These are phyloP conservation scores for Aspergillus steynii DNA, from an alignment of 495 filamentous ascomycete genomes.

Conservation along the genomic window DNA sequence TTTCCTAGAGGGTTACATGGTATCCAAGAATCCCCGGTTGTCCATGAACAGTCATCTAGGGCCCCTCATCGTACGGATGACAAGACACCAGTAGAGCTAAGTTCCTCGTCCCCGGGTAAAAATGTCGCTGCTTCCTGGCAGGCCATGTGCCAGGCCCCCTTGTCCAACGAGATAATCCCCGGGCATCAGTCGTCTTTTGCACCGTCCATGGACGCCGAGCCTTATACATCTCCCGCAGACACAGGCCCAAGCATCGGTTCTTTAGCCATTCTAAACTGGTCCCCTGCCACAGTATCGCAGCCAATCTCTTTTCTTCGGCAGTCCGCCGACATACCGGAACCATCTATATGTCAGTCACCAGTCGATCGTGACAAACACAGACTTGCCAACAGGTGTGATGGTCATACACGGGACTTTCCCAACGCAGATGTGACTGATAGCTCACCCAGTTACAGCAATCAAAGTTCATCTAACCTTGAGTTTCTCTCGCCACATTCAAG, in stretches of 20 bases:
- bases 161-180: constrained; percentile 16
- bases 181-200: constrained; percentile 23
- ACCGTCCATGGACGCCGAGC: constrained; percentile 19
- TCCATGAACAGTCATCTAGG: constrained; percentile 25
- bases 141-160: constrained; percentile 21
- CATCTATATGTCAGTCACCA: constrained; percentile 6
- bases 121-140: constrained; percentile 26
- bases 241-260: constrained; percentile 32
- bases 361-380: constrained; percentile 11
- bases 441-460: too few species aligned
- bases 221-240: constrained; percentile 29
- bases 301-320: constrained; percentile 41
- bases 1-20: constrained; percentile 30
- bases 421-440: too few species aligned
- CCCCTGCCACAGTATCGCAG: constrained; percentile 32
- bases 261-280: constrained; percentile 34
- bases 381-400: too few species aligned
- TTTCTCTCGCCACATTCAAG: constrained; percentile 9
- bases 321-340: constrained; percentile 19
- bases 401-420: too few species aligned
- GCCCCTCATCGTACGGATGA: constrained; percentile 20
- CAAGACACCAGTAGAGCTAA: constrained; percentile 24
- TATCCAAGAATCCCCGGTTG: constrained; percentile 30
- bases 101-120: constrained; percentile 22
- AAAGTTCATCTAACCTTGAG: too few species aligned